Base-by-base conservation (phyloP, 306 rosid genomes). In the Ammopiptanthus mongolicus region DNA sequence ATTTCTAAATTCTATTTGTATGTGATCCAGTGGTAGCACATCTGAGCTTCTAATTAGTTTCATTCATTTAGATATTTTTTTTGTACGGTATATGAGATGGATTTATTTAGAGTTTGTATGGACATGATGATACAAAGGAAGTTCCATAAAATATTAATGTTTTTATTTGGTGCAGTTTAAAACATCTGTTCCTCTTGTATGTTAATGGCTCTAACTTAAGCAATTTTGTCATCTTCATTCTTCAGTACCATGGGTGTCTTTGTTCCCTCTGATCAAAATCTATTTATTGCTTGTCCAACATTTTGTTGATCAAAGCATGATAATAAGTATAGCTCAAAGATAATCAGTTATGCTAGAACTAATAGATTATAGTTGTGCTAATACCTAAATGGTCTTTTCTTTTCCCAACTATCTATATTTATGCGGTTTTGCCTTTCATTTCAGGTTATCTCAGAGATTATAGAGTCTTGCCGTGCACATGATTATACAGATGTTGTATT, bases 371-470 rank as follows among this genome's bases (percentile, higher is more conserved):
- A 19, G 31, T 22, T 42, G 2, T 53, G 6, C 41, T 36, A 55
- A 18, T 55, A 56, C 36, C 15, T 19, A 17, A 17, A 2, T 28
- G 65, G 17, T 33, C 21, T 23, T 53, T 64, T 13, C 3, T 64
- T 21, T 70, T 15, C n/a, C 7, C 9, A 3, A 21, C 3, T 42
- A 23, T 72, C 46, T 56, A 18, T 22, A 57, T 66, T 5, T 28
- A 18, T n/a, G 36, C 37, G 21, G 69, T 37, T 8, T 21, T 78
- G 53, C 31, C 36, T 33, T 31, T 72, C 64, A 25, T 76, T 63
- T 76, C 86, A 95, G 98, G 98, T 95, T 78, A 85, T 91, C 78
- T 85, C 94, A 56, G 98, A 94, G 78, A 88, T 91, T 73, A 88
- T 91, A 78, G 97, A 91, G 72, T 83, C 96, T 76, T 90, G 98